Base-by-base conservation (phyloP, 1,284 basidiomycete species). In the Ceratobasidium papillatum region DNA sequence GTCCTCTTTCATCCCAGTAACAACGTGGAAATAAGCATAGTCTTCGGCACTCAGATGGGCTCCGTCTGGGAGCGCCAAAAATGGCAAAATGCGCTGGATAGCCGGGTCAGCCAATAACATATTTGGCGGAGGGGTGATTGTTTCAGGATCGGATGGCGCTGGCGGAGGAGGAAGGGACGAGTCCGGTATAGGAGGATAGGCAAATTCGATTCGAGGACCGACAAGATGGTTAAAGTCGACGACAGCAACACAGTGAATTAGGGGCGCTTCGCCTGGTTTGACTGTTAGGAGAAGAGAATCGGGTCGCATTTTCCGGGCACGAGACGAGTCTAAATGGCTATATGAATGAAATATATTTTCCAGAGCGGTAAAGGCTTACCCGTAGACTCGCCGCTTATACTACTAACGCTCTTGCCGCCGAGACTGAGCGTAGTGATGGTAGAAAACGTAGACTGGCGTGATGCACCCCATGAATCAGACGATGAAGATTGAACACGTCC, bases 31-130 rank as follows among this genome's bases (percentile, higher is more conserved):
- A 83, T 98, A 99, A 2, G 93, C 96, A 81, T 98, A 99, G 81
- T 99, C 97, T 84, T 99, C 97, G 36, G 91, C 85, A 77, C 92
- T 94, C 93, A 99, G 83, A 83, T 99, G 97, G 14, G 96, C 96
- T 34, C 97, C 97, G 80, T 99, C 98, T 0, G 97, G 97, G 25
- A 99, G 87, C 0, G 97, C 98, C n/a, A 99, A 87, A 84, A 99
- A 99, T 0, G 97, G 97, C 22, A 99, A 85, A 52, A 95, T 90
- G 80, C 91, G 91, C 47, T 86, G 84, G 59, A 97, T 86, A 79
- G 94, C 93, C 76, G 94, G 91, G 79, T 97, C 91, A 41, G 93
- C 88, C 76, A 91, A 89, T 52, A 96, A 86, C 1, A 87, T 86
- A 2, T 90, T 72, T 7, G 68, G 68, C 5, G 43, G 54, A 36